A percentile compares a stretch with the other conserved stretches of the same genome.
Evolutionary conservation across 768 basidiomycete genomes (phyloP).

Genomic region (Lactarius indigo): DNA sequence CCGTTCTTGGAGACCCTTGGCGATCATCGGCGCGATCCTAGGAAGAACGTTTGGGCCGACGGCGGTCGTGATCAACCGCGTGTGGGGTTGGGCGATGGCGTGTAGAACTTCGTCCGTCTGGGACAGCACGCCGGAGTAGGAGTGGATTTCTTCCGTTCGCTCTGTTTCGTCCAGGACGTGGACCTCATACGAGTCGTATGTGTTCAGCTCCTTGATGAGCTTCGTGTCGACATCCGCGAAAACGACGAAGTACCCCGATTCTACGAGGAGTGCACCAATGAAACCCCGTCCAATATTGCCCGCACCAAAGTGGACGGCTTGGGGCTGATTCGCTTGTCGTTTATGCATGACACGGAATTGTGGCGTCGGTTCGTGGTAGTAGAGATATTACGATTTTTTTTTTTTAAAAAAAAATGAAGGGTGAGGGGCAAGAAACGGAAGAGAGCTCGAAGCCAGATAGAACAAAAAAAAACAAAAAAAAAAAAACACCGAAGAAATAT

Average conservation of each 20-base stretch:
- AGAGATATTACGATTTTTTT: not conserved
- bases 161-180: constrained; percentile 34
- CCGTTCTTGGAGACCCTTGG: constrained; percentile 34
- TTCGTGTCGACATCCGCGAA: constrained; percentile 36
- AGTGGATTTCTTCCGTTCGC: constrained; percentile 20
- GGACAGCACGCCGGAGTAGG: constrained; percentile 28
- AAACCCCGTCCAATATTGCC: constrained; percentile 41
- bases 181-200: constrained; percentile 32
- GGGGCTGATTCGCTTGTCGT: constrained; percentile 20
- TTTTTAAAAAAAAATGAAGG: not conserved
- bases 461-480: not conserved
- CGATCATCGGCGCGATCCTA: constrained; percentile 36
- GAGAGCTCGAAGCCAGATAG: not conserved
- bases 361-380: not conserved
- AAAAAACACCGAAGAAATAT: not conserved
- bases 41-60: constrained; percentile 36
- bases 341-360: constrained; percentile 4
- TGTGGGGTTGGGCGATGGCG: constrained; percentile 27
- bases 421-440: not conserved
- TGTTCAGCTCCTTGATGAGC: constrained; percentile 34
- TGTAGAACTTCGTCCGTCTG: constrained; percentile 19
- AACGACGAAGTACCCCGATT: constrained; percentile 38
- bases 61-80: constrained; percentile 37
- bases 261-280: constrained; percentile 37
- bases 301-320: constrained; percentile 39